Evolutionary conservation across 768 basidiomycete species (phyloP).

Genomic region (Cystobasidium tubakii): DNA sequence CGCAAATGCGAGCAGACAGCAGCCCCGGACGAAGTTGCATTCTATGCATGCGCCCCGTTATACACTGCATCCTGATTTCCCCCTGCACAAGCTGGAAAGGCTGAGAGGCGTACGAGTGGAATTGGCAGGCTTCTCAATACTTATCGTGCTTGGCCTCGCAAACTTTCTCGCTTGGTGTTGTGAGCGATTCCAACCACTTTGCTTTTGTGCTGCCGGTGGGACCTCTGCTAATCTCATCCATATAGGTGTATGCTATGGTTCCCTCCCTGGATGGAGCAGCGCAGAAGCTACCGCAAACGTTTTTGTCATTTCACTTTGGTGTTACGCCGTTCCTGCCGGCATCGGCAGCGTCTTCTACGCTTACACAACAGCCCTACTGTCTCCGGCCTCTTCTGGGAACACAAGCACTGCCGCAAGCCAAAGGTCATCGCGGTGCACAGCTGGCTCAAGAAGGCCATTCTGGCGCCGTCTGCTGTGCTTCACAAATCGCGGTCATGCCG

Average conservation of each 20-base stretch:
- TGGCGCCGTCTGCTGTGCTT: neutral
- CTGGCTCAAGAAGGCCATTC: neutral
- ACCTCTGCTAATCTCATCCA: no score
- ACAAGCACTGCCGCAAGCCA: neutral
- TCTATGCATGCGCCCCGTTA: neutral
- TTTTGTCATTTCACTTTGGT: conserved; percentile 13
- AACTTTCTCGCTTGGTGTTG: conserved; percentile 16
- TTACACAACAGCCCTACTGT: neutral
- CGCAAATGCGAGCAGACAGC: neutral
- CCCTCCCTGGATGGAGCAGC: neutral
- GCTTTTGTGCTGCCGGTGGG: no score
- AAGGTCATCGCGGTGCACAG: neutral
- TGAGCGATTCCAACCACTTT: neutral
- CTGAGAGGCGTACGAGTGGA: conserved; percentile 3
- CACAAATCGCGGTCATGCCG: neutral
- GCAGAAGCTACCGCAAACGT: neutral
- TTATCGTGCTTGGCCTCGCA: neutral
- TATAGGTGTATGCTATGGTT: conserved; percentile 10
- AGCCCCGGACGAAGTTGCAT: neutral
- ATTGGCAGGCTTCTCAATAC: conserved; percentile 8
- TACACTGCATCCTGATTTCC: conserved; percentile 18
- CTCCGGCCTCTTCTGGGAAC: neutral
- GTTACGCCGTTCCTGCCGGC: conserved; percentile 5
- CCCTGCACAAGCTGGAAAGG: neutral
- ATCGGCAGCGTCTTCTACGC: neutral